Base-by-base conservation (phyloP, 176 grass and related monocot species). In the Thinopyrum elongatum region DNA sequence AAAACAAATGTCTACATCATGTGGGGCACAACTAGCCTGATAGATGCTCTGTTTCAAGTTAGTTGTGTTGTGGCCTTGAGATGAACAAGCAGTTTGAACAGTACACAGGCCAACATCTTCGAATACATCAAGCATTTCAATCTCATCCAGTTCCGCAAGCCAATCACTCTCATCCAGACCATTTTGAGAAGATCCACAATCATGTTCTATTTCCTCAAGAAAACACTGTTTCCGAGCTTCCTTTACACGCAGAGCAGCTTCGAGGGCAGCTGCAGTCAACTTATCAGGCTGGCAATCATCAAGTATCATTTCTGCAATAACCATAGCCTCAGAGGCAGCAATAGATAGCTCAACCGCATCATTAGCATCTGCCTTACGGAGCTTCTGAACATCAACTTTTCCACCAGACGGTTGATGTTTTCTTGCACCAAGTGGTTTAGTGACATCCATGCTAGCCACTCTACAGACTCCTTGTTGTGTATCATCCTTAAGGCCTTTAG, bases 291-390 rank as follows among this genome's bases (percentile, higher is more conserved):
- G 55, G 58, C 61, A 84, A 78, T 85, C 79, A 67, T 65, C 36
- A 66, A 71, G 77, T 70, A 92, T 70, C 77, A 93, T 77, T 77
- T 98, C 93, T 83, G 89, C 81, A 83, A 98, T 95, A 49, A 92
- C 88, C 80, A 98, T 90, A 78, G 95, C 95, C 88, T 98, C 95
- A 86, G 95, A 98, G 49, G 95, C 95, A 87, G 93, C 86, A 80
- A 98, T 85, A 65, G 91, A 95, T 82, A 98, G 89, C 71, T 98
- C 91, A 89, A 95, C 75, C 27, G 93, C 91, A 80, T 91, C 91
- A 70, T 84, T 66, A 62, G 90, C 80, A 76, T 89, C 93, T 80
- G 78, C 83, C 30, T 89, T 79, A 21, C 85, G 66, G 77, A 95
- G 88, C 22, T 88, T 90, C 61, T 44, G 49, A 83, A 70, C 34